Percentiles rank a stretch among this genome's conserved stretches.
These are phyloP conservation scores for Globisporangium irregulare DNA, from an alignment of 352 stramenopile species.

Conservation along the genomic window DNA sequence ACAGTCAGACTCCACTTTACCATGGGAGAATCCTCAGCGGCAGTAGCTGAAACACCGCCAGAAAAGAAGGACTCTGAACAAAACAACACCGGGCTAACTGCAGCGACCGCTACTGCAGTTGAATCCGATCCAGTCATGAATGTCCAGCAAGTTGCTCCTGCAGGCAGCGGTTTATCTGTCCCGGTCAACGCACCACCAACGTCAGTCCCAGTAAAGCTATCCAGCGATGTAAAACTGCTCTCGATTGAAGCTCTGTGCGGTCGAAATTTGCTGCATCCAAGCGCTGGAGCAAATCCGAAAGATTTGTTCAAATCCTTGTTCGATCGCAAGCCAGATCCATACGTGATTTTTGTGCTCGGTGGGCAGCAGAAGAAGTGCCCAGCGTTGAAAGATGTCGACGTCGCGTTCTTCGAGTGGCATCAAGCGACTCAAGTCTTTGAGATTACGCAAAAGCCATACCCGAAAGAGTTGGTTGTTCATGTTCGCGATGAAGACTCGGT, in stretches of 20 bases:
- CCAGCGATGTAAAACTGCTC: constrained; percentile 33
- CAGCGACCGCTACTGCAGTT: background rate
- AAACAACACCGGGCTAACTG: background rate
- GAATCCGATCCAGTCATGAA: background rate
- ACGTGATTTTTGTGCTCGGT: constrained; percentile 34
- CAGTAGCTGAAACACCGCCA: background rate
- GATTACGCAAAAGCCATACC: constrained; percentile 31
- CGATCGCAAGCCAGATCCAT: constrained; percentile 45
- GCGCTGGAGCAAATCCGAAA: constrained; percentile 20
- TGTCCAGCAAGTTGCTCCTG: background rate
- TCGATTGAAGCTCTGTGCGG: constrained; percentile 34
- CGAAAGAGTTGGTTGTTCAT: constrained; percentile 26
- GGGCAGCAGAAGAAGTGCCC: constrained; percentile 27
- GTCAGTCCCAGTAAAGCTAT: background rate
- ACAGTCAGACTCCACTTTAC: constrained; percentile 33
- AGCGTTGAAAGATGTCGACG: constrained; percentile 35
- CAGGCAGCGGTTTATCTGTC: background rate
- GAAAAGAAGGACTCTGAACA: background rate
- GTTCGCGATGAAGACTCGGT: constrained; percentile 44
- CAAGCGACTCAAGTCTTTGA: constrained; percentile 43
- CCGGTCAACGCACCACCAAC: background rate
- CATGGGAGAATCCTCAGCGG: background rate
- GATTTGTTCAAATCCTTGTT: constrained; percentile 36
- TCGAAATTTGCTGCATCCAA: constrained; percentile 27
- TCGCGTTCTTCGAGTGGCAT: constrained; percentile 47